Conservation (phyloP, 805 yeast species). For the Cyberlindnera petersonii region DNA sequence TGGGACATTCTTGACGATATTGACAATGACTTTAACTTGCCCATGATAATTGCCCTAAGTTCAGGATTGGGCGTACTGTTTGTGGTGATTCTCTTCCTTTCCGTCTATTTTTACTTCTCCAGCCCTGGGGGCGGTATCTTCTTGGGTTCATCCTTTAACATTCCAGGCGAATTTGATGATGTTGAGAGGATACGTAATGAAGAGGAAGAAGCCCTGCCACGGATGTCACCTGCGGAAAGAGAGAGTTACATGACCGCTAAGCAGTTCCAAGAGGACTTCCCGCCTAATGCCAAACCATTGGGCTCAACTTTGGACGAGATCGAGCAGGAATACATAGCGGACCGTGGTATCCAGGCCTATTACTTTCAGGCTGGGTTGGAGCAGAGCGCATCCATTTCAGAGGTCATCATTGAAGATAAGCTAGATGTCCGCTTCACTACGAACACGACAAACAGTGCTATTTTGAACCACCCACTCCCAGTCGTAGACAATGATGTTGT, state of each 20-base stretch:
- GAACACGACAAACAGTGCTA: slow-evolving; percentile 15
- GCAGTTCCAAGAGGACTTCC: slow-evolving; percentile 32
- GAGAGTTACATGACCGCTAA: slow-evolving; percentile 39
- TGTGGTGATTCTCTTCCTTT: slow-evolving; percentile 29
- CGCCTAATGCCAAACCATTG: slow-evolving; percentile 41
- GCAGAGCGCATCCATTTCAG: slow-evolving; percentile 39
- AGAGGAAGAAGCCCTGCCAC: slow-evolving; percentile 41
- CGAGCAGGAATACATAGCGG: slow-evolving; percentile 64
- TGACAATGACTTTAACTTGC: slow-evolving; percentile 29
- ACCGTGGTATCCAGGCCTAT: slow-evolving; percentile 78
- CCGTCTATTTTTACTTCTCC: slow-evolving; percentile 30
- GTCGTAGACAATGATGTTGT: slow-evolving; percentile 23
- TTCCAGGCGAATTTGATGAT: slow-evolving; percentile 61
- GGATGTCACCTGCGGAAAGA: slow-evolving; percentile 38
- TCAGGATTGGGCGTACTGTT: slow-evolving; percentile 36
- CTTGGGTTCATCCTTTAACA: slow-evolving; percentile 31
- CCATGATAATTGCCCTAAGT: slow-evolving; percentile 35
- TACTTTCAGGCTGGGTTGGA: slow-evolving; percentile 30
- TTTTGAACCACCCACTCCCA: slow-evolving; percentile 46
- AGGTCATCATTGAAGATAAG: slow-evolving; percentile 59
- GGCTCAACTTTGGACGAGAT: slow-evolving; percentile 60
- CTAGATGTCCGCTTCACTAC: slow-evolving; percentile 40
- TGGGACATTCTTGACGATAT: slow-evolving; percentile 12
- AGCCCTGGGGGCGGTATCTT: slow-evolving; percentile 28
- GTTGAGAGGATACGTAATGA: slow-evolving; percentile 65